phyloP scores from a whole-genome alignment of 495 filamentous ascomycete genomes.

The Xylaria nigripes region DNA sequence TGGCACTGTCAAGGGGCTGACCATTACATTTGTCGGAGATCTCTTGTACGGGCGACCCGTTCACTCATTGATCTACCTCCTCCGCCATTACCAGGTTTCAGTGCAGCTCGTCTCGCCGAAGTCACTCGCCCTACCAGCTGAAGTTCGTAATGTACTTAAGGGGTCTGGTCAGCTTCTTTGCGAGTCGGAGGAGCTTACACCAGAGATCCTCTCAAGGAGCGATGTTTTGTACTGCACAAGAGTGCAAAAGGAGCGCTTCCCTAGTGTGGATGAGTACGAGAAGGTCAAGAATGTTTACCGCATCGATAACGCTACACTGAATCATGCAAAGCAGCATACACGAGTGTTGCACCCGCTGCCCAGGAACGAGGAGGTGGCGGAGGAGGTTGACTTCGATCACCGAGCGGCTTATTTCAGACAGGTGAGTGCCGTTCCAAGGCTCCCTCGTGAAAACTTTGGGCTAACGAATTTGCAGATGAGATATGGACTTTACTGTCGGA shows the following conservation, averaged over 20 bases:
- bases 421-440: constrained; percentile 48
- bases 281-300: constrained; percentile 77
- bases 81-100: constrained; percentile 87
- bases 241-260: constrained; percentile 92
- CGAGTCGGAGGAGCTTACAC: constrained; percentile 70
- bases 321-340: constrained; percentile 83
- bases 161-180: constrained; percentile 63
- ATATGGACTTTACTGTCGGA: constrained; percentile 94
- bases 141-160: constrained; percentile 61
- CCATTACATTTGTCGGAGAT: constrained; percentile 92
- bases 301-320: constrained; percentile 83
- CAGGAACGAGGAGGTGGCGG: constrained; percentile 80
- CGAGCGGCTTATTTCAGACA: constrained; percentile 97
- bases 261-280: constrained; percentile 70
- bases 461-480: constrained; percentile 67
- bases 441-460: constrained; percentile 19
- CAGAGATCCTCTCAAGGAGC: constrained; percentile 70
- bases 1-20: constrained; percentile 85
- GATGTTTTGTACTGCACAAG: constrained; percentile 96
- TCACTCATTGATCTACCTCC: constrained; percentile 86
- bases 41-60: constrained; percentile 88
- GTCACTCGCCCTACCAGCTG: constrained; percentile 64
- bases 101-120: constrained; percentile 85
- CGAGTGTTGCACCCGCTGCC: constrained; percentile 93
- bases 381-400: constrained; percentile 96